A percentile compares a stretch with the other conserved stretches of the same genome.
Evolutionary conservation across 1,284 basidiomycete species (phyloP).

Genomic region (Trichosporon coremiiforme): DNA sequence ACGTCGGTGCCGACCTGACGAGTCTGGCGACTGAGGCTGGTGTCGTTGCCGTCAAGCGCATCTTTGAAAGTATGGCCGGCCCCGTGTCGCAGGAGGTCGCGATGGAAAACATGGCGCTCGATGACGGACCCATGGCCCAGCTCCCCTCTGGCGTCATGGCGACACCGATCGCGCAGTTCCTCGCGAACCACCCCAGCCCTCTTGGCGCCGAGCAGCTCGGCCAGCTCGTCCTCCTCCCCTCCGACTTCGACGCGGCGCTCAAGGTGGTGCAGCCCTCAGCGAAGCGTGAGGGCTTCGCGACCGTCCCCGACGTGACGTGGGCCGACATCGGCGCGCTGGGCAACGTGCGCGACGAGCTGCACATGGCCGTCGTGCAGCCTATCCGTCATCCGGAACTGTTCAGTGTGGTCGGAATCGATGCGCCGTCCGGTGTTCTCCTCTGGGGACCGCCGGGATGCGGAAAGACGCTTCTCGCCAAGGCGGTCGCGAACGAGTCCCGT

Average conservation of each 20-base stretch:
- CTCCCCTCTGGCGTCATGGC: slow-evolving; percentile 57
- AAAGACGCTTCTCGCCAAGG: slow-evolving; percentile 93
- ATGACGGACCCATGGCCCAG: slow-evolving; percentile 43
- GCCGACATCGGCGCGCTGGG: slow-evolving; percentile 91
- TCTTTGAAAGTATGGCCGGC: slow-evolving; percentile 82
- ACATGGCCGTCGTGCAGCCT: slow-evolving; percentile 97
- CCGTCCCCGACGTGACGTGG: slow-evolving; percentile 94
- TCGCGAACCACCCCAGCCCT: slow-evolving; percentile 76
- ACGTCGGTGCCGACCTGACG: slow-evolving; percentile 92
- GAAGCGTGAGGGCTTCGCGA: slow-evolving; percentile 96
- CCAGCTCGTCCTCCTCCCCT: slow-evolving; percentile 74
- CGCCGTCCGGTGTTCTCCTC: slow-evolving; percentile 87
- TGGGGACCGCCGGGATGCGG: slow-evolving; percentile 99
- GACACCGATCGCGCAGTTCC: slow-evolving; percentile 83
- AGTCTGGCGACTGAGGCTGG: slow-evolving; percentile 91
- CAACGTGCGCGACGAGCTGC: slow-evolving; percentile 81
- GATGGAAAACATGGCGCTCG: slow-evolving; percentile 39
- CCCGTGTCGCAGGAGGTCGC: slow-evolving; percentile 31
- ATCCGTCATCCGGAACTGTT: slow-evolving; percentile 89
- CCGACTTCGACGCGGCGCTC: slow-evolving; percentile 79
- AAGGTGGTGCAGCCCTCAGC: slow-evolving; percentile 90
- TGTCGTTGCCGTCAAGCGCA: slow-evolving; percentile 92
- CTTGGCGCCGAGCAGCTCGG: slow-evolving; percentile 75
- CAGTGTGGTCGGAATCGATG: slow-evolving; percentile 77
- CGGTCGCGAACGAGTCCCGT: slow-evolving; percentile 89